Base-by-base conservation (phyloP, 768 basidiomycete species). In the Phanerochaete carnosa region DNA sequence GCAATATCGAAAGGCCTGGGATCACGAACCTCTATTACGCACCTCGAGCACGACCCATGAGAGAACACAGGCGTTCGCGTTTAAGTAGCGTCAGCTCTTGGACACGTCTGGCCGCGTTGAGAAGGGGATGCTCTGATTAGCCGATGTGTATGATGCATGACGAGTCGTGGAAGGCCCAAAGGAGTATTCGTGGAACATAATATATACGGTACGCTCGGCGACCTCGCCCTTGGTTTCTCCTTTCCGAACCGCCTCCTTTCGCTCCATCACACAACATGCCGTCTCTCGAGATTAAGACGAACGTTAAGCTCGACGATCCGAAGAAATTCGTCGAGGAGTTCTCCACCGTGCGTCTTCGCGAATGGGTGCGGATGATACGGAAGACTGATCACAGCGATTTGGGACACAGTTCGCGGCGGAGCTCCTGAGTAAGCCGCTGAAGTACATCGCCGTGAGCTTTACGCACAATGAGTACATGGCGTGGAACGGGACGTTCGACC, bases 401-500 rank as follows among this genome's bases (percentile, higher is more conserved):
- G n/a, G 25, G n/a, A n/a, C 11, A 45, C 50, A 89, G 88, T 71
- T 84, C 61, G 74, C 79, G 9, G 85, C 87, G 9, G 68, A 79
- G 58, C 76, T 76, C 9, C 70, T 89, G 62, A 69, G 70, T 0
- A 89, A 87, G 68, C 85, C 85, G 0, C 82, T 86, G 65, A 30
- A 60, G 15, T 77, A 79, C 63, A 83, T 90, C 64, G 76, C 79
- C n/a, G 74, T 83, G 62, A 77, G 79, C 63, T 79, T 85, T 65
- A 76, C 70, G 12, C 78, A 85, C 74, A 84, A 86, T 64, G 84
- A 89, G 56, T 77, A 75, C 35, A 77, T 89, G 61, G 79, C 84
- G 2, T 89, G 84, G 66, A 76, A 64, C 22, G 88, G 88, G 15
- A 81, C 82, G 3, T 81, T 87, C 56, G 87, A 89, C 16, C 88